Base-by-base conservation (phyloP, 495 filamentous ascomycete species). In the Trypethelium eluteriae region DNA sequence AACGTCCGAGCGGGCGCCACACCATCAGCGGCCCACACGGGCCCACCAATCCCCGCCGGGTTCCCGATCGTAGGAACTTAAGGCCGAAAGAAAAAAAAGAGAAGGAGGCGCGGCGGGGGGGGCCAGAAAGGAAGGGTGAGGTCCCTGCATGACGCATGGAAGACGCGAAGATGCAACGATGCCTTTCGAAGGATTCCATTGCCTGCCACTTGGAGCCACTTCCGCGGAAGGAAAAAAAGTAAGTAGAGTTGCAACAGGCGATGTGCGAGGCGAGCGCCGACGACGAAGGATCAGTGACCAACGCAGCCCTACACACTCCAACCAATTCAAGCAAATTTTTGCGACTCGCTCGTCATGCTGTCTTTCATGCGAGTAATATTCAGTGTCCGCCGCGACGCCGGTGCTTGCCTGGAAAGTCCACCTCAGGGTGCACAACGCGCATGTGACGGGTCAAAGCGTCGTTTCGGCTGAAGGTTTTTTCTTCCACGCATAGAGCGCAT, bases 381-480 rank as follows among this genome's bases (percentile, higher is more conserved):
- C 32, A 59, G 25, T 59, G 53, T 6, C 25, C 72, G 44, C 73
- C 71, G 18, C 72, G 68, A 32, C 71, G 46, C 18, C 70, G 67
- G 53, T 76, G 72, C 76, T 92, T 92, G 69, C 88, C 88, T 25
- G 86, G 87, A 71, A 90, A 89, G 65, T 92, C 88, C 56, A 94
- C 82, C 67, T 96, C 90, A 0, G 90, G 90, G 73, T 96, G 92
- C 64, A 92, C 91, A 59, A 95, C 91, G 32, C 90, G 85, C 84
- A 96, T 93, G 77, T 97, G 93, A 66, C 93, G 82, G 14, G 93
- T 97, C 49, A 96, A 82, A 2, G 86, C 94, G 80, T 97, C 94
- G 69, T 92, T 93, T 69, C 94, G 85, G 66, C 89, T 93, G 73
- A 98, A 97, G 0, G 91, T 93, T 82, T 98, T 97, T 73, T 97